Evolutionary conservation across 805 yeast species (phyloP), one percentile per base, ranked within the genome.

Genomic region (Blastobotrys attinorum): DNA sequence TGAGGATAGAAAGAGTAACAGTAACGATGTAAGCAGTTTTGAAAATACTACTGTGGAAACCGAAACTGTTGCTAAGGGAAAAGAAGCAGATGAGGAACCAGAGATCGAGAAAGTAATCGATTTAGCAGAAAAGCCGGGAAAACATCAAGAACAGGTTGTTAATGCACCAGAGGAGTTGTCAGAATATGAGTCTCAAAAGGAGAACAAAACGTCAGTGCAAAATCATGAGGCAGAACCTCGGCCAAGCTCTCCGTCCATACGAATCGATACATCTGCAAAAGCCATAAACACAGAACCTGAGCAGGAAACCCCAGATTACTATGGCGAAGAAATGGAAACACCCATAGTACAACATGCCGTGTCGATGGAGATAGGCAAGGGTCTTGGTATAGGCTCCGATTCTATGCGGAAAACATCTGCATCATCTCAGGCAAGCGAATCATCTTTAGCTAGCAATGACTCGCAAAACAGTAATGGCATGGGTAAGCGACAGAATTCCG

Each of bases 271-370:
- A 13, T 32, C 36, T 13, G 36, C 21, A 15, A 17, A 22, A 16
- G 3, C 17, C 13, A 4, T 13, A 32, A 16, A 32, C n/a, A n/a
- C n/a, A n/a, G n/a, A n/a, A 3, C 22, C 17, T 32, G 21, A 4
- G 20, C 3, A 5, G 11, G 36, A 6, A 15, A 16, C 11, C 36
- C 21, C 20, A 17, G 20, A n/a, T 17, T 16, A 32, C 21, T 32
- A 32, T 17, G 36, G 36, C 17, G 36, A n/a, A 17, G 18, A 32
- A 10, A n/a, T 32, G 15, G 36, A 32, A 22, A 32, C 36, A 10
- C 36, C 36, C 10, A 22, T 32, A 15, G 18, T 32, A 20, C 36
- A 32, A n/a, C 20, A 32, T 20, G 36, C 36, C 13, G 36, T 32
- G 21, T 22, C 36, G 10, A 10, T 32, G 21, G 15, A 20, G 7